Base-by-base conservation (phyloP, 768 basidiomycete genomes). In the Rhodotorula paludigena region DNA sequence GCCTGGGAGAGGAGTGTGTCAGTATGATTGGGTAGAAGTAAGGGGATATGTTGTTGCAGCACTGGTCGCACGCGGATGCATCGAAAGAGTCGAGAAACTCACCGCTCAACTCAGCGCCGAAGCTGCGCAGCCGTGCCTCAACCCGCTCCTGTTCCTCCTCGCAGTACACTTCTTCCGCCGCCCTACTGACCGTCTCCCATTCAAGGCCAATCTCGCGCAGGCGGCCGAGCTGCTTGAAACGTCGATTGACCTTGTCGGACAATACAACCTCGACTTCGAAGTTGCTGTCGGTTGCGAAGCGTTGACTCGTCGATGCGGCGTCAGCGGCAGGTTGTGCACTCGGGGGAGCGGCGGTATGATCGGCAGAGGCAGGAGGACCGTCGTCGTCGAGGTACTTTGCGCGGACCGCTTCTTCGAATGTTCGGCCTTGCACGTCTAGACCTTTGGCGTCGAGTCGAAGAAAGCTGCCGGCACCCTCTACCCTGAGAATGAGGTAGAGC, bases 181-280 rank as follows among this genome's bases (percentile, higher is more conserved):
- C 82, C 48, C 80, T 75, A 21, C 74, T 78, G 20, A 94, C 85
- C 61, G 80, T 77, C 68, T 86, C 84, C 73, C 81, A 82, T 75
- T 93, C 89, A 36, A 96, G 80, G 66, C 92, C 92, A 59, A 88
- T 84, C 76, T 92, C 88, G 60, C 85, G 84, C 57, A 98, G 81
- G 25, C 82, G 82, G 54, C 83, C 82, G 28, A 97, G 78, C 60
- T 84, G 80, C 9, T 87, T 80, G 35, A 94, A 82, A 53, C 87
- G 88, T 35, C 80, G 79, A 74, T 88, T 83, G 63, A 96, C 85
- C 76, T 87, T 89, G 75, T 89, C 87, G 35, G 96, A 80, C 52
- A 85, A 83, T 7, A 92, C 88, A 8, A 89, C 91, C 77, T 93
- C 89, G 20, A 98, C 89, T 71, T 87, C 81, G 71, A 98, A 92